Conservation (phyloP, 75 land plant genomes). For the Selaginella tamariscina region DNA sequence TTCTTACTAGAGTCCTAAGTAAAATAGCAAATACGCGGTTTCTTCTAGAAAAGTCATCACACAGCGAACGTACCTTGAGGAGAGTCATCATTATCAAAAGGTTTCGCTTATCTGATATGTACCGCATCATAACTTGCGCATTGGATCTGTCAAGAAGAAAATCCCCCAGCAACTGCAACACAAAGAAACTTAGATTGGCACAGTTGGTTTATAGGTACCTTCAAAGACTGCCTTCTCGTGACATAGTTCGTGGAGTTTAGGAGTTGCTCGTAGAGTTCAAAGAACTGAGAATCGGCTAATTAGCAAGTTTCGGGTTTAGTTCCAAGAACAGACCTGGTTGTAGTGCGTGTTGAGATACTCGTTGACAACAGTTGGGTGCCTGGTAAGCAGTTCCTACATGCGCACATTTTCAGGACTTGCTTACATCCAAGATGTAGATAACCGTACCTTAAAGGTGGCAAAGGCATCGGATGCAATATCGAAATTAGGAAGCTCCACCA, state of each 20-base stretch:
- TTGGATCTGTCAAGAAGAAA: slow-evolving; percentile 80
- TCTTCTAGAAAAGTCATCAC: no score
- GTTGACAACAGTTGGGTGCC: slow-evolving; percentile 51
- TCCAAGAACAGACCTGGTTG: slow-evolving; percentile 61
- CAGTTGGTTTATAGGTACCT: slow-evolving; percentile 34
- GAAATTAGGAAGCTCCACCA: slow-evolving; percentile 84
- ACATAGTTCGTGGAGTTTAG: slow-evolving; percentile 76
- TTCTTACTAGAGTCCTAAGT: slow-evolving; percentile 90
- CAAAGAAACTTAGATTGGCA: not conserved
- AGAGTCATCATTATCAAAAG: slow-evolving; percentile 78
- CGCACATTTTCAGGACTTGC: not conserved
- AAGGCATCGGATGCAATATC: slow-evolving; percentile 96
- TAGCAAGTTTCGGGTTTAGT: no score
- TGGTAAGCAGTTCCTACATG: slow-evolving; percentile 87
- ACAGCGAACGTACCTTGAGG: slow-evolving; percentile 45
- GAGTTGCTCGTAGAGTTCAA: slow-evolving; percentile 69
- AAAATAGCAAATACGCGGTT: no score
- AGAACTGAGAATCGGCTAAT: slow-evolving; percentile 80
- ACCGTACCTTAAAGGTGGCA: slow-evolving; percentile 67
- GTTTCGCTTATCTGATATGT: slow-evolving; percentile 62
- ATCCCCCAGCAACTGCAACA: slow-evolving; percentile 68
- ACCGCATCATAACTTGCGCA: slow-evolving; percentile 77
- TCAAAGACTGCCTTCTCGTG: slow-evolving; percentile 82
- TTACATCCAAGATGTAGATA: not conserved
- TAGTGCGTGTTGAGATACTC: slow-evolving; percentile 60